Conservation (phyloP, 495 filamentous ascomycete species). For the Xylaria acuta region DNA sequence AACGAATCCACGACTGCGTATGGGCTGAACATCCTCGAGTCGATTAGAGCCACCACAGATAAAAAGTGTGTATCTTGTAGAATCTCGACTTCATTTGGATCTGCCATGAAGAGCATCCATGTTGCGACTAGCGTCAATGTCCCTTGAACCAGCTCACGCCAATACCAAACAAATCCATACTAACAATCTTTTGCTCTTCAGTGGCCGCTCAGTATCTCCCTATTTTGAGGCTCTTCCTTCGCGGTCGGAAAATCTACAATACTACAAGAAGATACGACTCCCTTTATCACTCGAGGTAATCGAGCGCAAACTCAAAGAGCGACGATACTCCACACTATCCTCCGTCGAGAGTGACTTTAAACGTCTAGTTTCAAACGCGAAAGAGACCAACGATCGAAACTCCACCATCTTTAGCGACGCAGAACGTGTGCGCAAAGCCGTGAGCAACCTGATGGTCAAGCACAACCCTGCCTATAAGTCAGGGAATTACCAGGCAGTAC, state of each 20-base stretch:
- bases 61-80: constrained; percentile 63
- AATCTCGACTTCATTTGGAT: background rate
- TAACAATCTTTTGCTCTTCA: constrained; percentile 40
- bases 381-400: constrained; percentile 69
- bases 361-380: constrained; percentile 78
- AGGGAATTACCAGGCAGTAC: constrained; percentile 63
- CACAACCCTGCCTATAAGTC: constrained; percentile 74
- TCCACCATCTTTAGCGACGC: constrained; percentile 74
- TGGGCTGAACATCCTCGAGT: constrained; percentile 69
- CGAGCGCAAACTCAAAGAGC: constrained; percentile 68
- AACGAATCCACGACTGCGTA: constrained; percentile 67
- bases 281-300: constrained; percentile 80
- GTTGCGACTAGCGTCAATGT: background rate
- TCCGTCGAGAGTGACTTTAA: constrained; percentile 75
- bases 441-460: constrained; percentile 77
- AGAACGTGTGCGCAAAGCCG: constrained; percentile 74
- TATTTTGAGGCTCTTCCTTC: constrained; percentile 74
- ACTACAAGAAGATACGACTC: constrained; percentile 72
- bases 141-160: background rate
- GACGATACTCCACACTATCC: constrained; percentile 67
- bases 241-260: constrained; percentile 67
- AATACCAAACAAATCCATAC: constrained; percentile 14
- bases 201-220: constrained; percentile 71
- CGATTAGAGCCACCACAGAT: constrained; percentile 69
- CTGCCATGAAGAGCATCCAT: constrained; percentile 23